Base-by-base conservation (phyloP, 257 asterid species). In the Avicennia marina region DNA sequence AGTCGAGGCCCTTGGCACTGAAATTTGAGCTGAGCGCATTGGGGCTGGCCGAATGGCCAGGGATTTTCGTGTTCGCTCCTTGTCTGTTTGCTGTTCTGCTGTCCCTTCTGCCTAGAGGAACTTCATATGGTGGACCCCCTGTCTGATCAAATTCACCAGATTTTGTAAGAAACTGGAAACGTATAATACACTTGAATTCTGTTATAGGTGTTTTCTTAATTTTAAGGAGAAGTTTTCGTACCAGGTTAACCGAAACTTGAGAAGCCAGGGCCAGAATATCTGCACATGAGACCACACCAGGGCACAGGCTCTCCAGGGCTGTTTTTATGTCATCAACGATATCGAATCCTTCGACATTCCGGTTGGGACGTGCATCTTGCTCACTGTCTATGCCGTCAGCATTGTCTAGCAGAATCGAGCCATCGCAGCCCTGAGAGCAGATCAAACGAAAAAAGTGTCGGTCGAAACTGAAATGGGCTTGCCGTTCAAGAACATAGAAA, bases 401-500 rank as follows among this genome's bases (percentile, higher is more conserved):
- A 32, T 66, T 59, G 31, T 75, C 75, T 5, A 75, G 70, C 58
- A 75, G 15, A 59, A 71, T 5, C 3, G 81, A 75, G 10, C 75
- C 74, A 13, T 75, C 81, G 26, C 81, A 75, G 0, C 81, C 81
- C 81, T 75, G 60, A n/a, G n/a, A n/a, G n/a, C n/a, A n/a, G n/a
- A n/a, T n/a, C n/a, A n/a, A n/a, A n/a, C n/a, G n/a, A n/a, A n/a
- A n/a, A n/a, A n/a, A n/a, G n/a, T n/a, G n/a, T n/a, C n/a, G n/a
- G n/a, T n/a, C n/a, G n/a, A n/a, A n/a, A n/a, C n/a, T n/a, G n/a
- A n/a, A n/a, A n/a, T n/a, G n/a, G n/a, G n/a, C n/a, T n/a, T n/a
- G n/a, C n/a, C n/a, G n/a, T n/a, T n/a, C n/a, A n/a, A n/a, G n/a
- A n/a, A n/a, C n/a, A n/a, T n/a, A n/a, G n/a, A n/a, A n/a, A n/a